phyloP scores from a whole-genome alignment of 148 eudicot genomes.

The Chenopodium suecicum region DNA sequence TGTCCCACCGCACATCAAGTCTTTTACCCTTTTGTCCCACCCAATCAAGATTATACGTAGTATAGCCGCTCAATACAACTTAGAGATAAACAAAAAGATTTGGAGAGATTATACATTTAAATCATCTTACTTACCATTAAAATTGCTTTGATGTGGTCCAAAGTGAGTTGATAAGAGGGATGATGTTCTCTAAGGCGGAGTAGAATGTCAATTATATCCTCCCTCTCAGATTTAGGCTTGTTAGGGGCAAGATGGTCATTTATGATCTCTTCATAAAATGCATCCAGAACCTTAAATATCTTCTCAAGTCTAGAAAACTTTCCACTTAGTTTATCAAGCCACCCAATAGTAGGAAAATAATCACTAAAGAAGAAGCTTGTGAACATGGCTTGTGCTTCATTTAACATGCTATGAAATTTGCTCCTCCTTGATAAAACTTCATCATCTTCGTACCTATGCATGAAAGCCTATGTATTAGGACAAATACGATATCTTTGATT shows the following conservation, averaged over 20 bases:
- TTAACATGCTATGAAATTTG: constrained; percentile 12
- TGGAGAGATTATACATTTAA: no score
- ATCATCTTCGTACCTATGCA: constrained; percentile 15
- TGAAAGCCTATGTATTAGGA: no score
- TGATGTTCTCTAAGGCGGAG: constrained; percentile 17
- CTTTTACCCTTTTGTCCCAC: no score
- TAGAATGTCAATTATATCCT: constrained; percentile 32
- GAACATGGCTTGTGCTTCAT: no score
- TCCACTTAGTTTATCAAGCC: neutral
- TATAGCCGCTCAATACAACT: no score
- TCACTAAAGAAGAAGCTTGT: constrained; percentile 4
- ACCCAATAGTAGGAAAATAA: constrained; percentile 22
- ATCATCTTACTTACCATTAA: constrained; percentile 23
- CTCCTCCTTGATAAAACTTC: neutral
- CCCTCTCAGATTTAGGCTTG: neutral
- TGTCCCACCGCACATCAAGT: no score
- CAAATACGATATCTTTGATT: no score
- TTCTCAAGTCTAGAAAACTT: neutral
- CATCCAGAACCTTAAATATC: constrained; percentile 15
- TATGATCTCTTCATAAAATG: constrained; percentile 26
- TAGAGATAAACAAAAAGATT: no score
- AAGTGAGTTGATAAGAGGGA: constrained; percentile 13
- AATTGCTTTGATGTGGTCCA: constrained; percentile 32
- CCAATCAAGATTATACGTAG: no score
- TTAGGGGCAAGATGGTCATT: constrained; percentile 25